phyloP scores from a whole-genome alignment of 2,329 filamentous ascomycete species.

The Setomelanomma holmii region DNA sequence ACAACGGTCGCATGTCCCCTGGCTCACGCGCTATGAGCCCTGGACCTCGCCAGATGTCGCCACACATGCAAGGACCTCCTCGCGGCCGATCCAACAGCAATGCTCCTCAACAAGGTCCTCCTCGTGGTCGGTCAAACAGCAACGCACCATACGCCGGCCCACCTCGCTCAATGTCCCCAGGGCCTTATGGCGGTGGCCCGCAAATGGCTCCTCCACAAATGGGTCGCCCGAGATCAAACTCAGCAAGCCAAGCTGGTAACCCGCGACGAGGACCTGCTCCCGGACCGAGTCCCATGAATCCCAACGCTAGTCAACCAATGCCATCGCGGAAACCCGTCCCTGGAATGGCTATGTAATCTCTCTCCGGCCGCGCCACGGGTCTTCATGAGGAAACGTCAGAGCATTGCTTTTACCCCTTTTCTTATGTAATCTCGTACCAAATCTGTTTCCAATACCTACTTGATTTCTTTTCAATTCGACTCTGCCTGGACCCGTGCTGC shows the following conservation, averaged over 20 bases:
- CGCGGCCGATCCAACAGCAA: constrained; percentile 48
- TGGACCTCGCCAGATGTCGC: constrained; percentile 42
- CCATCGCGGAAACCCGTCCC: constrained; percentile 57
- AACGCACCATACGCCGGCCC: constrained; percentile 46
- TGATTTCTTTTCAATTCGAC: constrained; percentile 18
- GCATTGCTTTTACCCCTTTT: constrained; percentile 15
- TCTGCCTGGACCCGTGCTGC: constrained; percentile 2
- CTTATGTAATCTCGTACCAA: constrained; percentile 12
- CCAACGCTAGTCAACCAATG: constrained; percentile 34
- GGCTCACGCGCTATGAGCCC: constrained; percentile 41
- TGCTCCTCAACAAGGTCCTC: constrained; percentile 37
- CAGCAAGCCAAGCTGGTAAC: constrained; percentile 38
- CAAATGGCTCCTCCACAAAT: constrained; percentile 40
- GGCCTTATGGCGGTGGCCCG: constrained; percentile 47
- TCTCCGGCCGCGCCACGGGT: constrained; percentile 4
- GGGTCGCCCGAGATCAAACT: constrained; percentile 48
- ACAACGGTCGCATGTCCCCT: constrained; percentile 40
- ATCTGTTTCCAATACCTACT: constrained; percentile 14
- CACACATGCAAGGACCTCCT: constrained; percentile 26
- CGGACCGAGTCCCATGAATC: constrained; percentile 49
- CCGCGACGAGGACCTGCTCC: constrained; percentile 39
- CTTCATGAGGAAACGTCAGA: constrained; percentile 35
- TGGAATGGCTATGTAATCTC: constrained; percentile 51
- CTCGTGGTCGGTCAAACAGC: constrained; percentile 46
- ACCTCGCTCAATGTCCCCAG: constrained; percentile 49